Evolutionary conservation across 352 stramenopile species (phyloP).

Genomic region (Phytophthora capsici): DNA sequence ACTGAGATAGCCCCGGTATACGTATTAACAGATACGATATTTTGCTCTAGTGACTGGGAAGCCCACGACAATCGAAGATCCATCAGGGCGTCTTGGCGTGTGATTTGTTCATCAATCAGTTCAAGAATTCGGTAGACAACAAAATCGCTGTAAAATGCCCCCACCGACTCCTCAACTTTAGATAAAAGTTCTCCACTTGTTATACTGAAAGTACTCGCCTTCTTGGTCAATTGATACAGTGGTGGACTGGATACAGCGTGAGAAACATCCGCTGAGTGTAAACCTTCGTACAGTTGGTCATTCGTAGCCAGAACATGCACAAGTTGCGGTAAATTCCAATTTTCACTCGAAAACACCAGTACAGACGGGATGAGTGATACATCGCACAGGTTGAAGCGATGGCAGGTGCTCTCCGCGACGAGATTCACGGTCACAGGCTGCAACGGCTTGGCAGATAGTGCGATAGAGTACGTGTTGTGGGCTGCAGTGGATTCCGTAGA

Average conservation of each 20-base stretch:
- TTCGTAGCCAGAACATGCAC: slow-evolving; percentile 60
- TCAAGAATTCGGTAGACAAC: slow-evolving; percentile 25
- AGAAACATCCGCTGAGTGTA: slow-evolving; percentile 39
- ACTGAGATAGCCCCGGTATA: slow-evolving; percentile 36
- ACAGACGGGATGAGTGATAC: slow-evolving; percentile 47
- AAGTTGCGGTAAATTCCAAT: slow-evolving; percentile 44
- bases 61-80: slow-evolving; percentile 51
- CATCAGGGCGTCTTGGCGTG: slow-evolving; percentile 29
- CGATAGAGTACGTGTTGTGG: slow-evolving; percentile 66
- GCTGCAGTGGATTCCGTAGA: slow-evolving; percentile 20
- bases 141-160: slow-evolving; percentile 39
- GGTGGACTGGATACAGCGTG: slow-evolving; percentile 39
- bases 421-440: slow-evolving; percentile 58
- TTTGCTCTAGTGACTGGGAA: slow-evolving; percentile 28
- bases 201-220: slow-evolving; percentile 28
- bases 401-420: slow-evolving; percentile 60
- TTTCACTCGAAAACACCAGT: slow-evolving; percentile 50
- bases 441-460: slow-evolving; percentile 49
- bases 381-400: slow-evolving; percentile 81
- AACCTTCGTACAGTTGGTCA: slow-evolving; percentile 66
- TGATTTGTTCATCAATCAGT: not conserved
- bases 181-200: slow-evolving; percentile 12
- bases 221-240: slow-evolving; percentile 42
- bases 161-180: slow-evolving; percentile 18
- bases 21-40: slow-evolving; percentile 30